Evolutionary conservation across 176 grass and related monocot species (phyloP), one percentile per base, ranked within the genome.

Genomic region (Zea luxurians): DNA sequence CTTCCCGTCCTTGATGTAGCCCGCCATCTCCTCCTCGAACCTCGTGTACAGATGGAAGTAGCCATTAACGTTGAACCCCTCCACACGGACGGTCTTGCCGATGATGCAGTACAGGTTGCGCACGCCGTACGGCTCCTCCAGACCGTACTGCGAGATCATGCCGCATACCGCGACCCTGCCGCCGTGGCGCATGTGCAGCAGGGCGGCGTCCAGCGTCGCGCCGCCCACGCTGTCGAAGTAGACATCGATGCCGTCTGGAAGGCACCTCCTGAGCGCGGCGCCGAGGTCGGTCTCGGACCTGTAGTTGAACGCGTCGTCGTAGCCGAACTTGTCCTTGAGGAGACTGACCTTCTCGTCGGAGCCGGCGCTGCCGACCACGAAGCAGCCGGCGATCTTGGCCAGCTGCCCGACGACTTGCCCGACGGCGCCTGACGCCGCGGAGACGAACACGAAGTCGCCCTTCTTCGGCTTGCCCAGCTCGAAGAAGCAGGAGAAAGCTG

Each of bases 251-350:
- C 90, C 90, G 17, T 87, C 60, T 2, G 90, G 90, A 58, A 92
- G 73, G 48, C 50, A 75, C 76, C 81, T 58, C 77, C 84, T 76
- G 9, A 92, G 43, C 12, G 87, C 77, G 12, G 71, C 58, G 10
- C 43, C 12, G n/a, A 89, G 65, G 48, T 89, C 84, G 4, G 43
- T 3, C 73, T 92, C 90, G n/a, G 78, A 73, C 68, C 82, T 89
- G 60, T 89, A 93, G 73, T 89, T 93, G 64, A 93, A 93, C 4
- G 90, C 90, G 69, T 93, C 72, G 55, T 93, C 81, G 74, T 82
- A 93, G 0, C 84, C 84, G 44, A 93, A 82, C 47, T 79, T 86
- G 48, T 38, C 77, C 21, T 86, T 88, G 2, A 92, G 75, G 34
- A 93, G 77, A 43, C 45, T 10, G 10, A 92, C 84, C 84, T 93